Conservation (phyloP, 495 filamentous ascomycete genomes). For the Trichocladium uniseriatum region DNA sequence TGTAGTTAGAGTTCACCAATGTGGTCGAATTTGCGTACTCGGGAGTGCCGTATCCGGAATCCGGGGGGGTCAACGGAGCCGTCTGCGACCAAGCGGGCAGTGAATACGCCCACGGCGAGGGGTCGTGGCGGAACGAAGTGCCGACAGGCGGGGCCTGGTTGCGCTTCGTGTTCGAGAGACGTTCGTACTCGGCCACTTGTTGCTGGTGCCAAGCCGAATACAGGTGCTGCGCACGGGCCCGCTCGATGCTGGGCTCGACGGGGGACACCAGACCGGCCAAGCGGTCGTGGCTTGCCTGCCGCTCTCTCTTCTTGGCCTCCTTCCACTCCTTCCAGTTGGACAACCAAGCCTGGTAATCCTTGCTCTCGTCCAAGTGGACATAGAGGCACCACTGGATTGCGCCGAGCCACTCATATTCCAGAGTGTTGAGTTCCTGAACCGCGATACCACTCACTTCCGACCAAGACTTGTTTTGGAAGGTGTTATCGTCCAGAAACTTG, state of each 20-base stretch:
- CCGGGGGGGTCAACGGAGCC: slow-evolving; percentile 40
- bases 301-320: slow-evolving; percentile 48
- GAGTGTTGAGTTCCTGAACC: slow-evolving; percentile 74
- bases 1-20: slow-evolving; percentile 35
- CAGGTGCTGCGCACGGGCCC: slow-evolving; percentile 26
- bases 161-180: slow-evolving; percentile 31
- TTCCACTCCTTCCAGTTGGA: slow-evolving; percentile 77
- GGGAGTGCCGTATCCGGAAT: slow-evolving; percentile 44
- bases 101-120: slow-evolving; percentile 32
- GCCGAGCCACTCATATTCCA: slow-evolving; percentile 87
- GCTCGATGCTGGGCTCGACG: slow-evolving; percentile 54
- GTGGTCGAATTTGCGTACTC: slow-evolving; percentile 39
- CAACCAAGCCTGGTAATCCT: slow-evolving; percentile 77
- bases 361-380: slow-evolving; percentile 69
- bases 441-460: slow-evolving; percentile 92
- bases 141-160: slow-evolving; percentile 33
- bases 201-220: slow-evolving; percentile 46
- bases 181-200: slow-evolving; percentile 44
- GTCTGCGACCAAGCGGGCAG: slow-evolving; percentile 24
- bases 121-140: slow-evolving; percentile 41
- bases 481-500: slow-evolving; percentile 98
- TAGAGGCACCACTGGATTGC: slow-evolving; percentile 83
- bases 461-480: slow-evolving; percentile 98
- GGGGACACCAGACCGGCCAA: slow-evolving; percentile 53
- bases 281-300: slow-evolving; percentile 39